Evolutionary conservation across 352 stramenopile genomes (phyloP).

Genomic region (Globisporangium nodosum): DNA sequence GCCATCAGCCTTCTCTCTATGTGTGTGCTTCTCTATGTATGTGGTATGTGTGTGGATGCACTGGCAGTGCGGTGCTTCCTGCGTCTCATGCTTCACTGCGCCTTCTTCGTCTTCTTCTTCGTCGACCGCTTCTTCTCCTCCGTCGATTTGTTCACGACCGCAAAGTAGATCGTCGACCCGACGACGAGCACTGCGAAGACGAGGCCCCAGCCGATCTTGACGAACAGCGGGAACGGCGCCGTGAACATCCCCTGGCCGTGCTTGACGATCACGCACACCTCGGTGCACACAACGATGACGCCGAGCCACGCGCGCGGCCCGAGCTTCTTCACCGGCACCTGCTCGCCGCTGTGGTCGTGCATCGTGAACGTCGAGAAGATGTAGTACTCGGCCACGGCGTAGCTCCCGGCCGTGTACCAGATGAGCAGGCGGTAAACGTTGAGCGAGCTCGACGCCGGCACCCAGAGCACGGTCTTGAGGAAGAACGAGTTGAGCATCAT

Average conservation of each 20-base stretch:
- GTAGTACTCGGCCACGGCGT: slow-evolving; percentile 87
- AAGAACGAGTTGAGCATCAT: slow-evolving; percentile 97
- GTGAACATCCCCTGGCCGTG: slow-evolving; percentile 86
- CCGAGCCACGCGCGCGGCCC: slow-evolving; percentile 79
- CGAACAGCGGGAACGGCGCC: slow-evolving; percentile 69
- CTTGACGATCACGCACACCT: slow-evolving; percentile 81
- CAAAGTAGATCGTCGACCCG: slow-evolving; percentile 83
- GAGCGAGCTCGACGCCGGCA: slow-evolving; percentile 74
- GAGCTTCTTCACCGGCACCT: slow-evolving; percentile 73
- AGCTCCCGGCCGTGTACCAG: slow-evolving; percentile 85
- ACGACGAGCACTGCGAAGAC: slow-evolving; percentile 71
- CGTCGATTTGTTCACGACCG: slow-evolving; percentile 55
- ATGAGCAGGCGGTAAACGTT: slow-evolving; percentile 78
- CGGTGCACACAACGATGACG: slow-evolving; percentile 67
- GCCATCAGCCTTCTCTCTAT: background rate
- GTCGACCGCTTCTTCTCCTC: slow-evolving; percentile 13
- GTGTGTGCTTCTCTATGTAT: background rate
- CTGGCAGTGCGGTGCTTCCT: background rate
- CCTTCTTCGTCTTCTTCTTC: slow-evolving; percentile 16
- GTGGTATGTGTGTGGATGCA: background rate
- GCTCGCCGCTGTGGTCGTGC: slow-evolving; percentile 38
- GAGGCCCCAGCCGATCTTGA: slow-evolving; percentile 78
- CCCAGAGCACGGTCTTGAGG: slow-evolving; percentile 91
- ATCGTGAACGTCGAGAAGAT: slow-evolving; percentile 87
- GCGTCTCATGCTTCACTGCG: slow-evolving; percentile 4